Conservation (phyloP, 2,329 filamentous ascomycete species). For the Fusarium neocosmosporiellum region DNA sequence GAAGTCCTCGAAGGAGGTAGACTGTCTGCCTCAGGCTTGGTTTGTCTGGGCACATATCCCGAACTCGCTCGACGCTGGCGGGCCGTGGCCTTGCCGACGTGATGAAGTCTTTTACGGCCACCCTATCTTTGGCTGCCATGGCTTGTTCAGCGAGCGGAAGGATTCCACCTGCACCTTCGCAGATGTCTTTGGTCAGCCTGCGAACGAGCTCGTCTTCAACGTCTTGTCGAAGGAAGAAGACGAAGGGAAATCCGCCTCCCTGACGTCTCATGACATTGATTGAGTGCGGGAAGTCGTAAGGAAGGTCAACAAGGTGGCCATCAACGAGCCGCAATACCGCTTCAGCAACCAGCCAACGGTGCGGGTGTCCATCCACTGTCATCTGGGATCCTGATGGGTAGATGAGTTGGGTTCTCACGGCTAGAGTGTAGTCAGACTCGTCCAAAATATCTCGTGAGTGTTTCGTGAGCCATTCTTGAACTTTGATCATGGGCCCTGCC, state of each 20-base stretch:
- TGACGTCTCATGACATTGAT: slow-evolving; percentile 51
- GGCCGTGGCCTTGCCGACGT: slow-evolving; percentile 20
- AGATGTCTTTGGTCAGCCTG: slow-evolving; percentile 37
- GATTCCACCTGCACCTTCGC: slow-evolving; percentile 35
- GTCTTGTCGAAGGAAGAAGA: slow-evolving; percentile 64
- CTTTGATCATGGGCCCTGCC: slow-evolving; percentile 61
- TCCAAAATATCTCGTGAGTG: slow-evolving; percentile 72
- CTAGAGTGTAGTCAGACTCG: slow-evolving; percentile 70
- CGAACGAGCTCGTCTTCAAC: slow-evolving; percentile 56
- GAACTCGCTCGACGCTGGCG: slow-evolving; percentile 19
- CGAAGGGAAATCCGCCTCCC: slow-evolving; percentile 54
- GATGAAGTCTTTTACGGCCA: slow-evolving; percentile 43
- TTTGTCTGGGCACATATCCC: slow-evolving; percentile 34
- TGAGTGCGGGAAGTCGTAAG: slow-evolving; percentile 44
- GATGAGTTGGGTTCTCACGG: slow-evolving; percentile 66
- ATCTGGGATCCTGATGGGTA: slow-evolving; percentile 66
- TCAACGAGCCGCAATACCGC: slow-evolving; percentile 56
- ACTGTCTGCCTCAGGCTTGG: slow-evolving; percentile 47
- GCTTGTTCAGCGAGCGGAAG: slow-evolving; percentile 33
- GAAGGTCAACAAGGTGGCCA: slow-evolving; percentile 52
- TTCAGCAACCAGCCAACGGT: slow-evolving; percentile 62
- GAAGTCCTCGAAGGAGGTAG: slow-evolving; percentile 70
- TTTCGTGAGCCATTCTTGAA: slow-evolving; percentile 62
- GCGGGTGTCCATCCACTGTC: slow-evolving; percentile 64
- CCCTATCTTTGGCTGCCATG: slow-evolving; percentile 31